Percentiles rank a stretch among this genome's conserved stretches.
Evolutionary conservation across 176 grass and related monocot species (phyloP).

Genomic region (Tillandsia fasciculata): DNA sequence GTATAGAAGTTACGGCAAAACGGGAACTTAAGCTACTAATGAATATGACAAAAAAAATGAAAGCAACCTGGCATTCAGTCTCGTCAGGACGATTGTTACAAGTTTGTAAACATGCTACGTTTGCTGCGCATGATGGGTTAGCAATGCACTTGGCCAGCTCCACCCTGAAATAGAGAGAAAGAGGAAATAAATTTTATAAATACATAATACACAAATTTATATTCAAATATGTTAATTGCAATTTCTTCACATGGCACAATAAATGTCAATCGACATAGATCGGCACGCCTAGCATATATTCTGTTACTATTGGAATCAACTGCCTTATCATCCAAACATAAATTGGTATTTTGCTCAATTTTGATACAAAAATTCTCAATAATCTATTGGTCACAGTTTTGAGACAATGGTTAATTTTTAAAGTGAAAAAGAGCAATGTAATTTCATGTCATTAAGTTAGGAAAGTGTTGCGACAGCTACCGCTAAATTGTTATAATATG

Average conservation of each 20-base stretch:
- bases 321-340: background rate
- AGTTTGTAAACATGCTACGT: constrained; percentile 88
- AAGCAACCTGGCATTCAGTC: constrained; percentile 87
- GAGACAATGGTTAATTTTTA: too few species aligned
- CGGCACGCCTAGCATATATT: background rate
- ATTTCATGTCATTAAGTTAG: too few species aligned
- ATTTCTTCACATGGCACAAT: too few species aligned
- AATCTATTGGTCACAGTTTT: too few species aligned
- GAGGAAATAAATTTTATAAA: background rate
- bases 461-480: too few species aligned
- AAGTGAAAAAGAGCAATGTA: too few species aligned
- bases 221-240: background rate
- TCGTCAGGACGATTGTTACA: constrained; percentile 92
- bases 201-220: background rate
- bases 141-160: constrained; percentile 91
- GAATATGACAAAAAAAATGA: background rate
- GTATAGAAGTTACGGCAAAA: too few species aligned
- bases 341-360: background rate
- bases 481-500: too few species aligned
- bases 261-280: too few species aligned
- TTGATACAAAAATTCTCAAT: too few species aligned
- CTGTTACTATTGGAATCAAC: background rate
- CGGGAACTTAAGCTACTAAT: too few species aligned
- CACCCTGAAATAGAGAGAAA: constrained; percentile 34
- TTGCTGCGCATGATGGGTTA: constrained; percentile 93